Evolutionary conservation across 257 asterid genomes (phyloP), one percentile per base, ranked within the genome.

Genomic region (Salvia splendens): DNA sequence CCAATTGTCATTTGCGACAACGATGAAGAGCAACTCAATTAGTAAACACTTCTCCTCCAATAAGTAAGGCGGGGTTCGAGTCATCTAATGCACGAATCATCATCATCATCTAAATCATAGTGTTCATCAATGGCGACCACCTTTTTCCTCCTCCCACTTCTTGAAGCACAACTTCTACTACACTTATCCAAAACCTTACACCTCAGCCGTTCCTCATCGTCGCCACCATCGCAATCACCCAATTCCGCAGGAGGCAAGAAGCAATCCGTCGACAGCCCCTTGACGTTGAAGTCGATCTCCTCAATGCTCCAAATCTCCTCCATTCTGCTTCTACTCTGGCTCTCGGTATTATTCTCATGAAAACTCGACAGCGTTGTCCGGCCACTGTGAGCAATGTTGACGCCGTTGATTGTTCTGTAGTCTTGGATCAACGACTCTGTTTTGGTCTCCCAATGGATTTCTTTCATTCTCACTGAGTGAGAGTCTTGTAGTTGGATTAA

Each of bases 51-150:
- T 24, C 1, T 24, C 30, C 1, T 24, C 30, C 30, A 24, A 24
- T 24, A 24, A 24, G 30, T 24, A 24, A 24, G 30, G 2, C 30
- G 2, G 30, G 30, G 30, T 0, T 24, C 2, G 30, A 24, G 30
- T 24, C 30, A 24, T 24, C 30, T 24, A 20, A 20, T 20, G 24
- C 24, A 20, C 24, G 24, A 20, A 20, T 20, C 1, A 20, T 20
- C 1, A 20, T 24, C 2, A 24, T 24, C 30, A 24, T 24, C 30
- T 24, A 24, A 24, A 38, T 55, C 75, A 42, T 40, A 69, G 5
- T 81, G 75, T 3, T 80, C 86, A 58, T 84, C 88, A 68, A 86
- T 64, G 3, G 94, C 89, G 4, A 65, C 84, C 11, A 86, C 83
- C 77, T 64, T 82, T 3, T 68, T 24, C 30, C 2, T 52, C 4